Base-by-base conservation (phyloP, 345 rosid genomes). In the Acer yangbiense region DNA sequence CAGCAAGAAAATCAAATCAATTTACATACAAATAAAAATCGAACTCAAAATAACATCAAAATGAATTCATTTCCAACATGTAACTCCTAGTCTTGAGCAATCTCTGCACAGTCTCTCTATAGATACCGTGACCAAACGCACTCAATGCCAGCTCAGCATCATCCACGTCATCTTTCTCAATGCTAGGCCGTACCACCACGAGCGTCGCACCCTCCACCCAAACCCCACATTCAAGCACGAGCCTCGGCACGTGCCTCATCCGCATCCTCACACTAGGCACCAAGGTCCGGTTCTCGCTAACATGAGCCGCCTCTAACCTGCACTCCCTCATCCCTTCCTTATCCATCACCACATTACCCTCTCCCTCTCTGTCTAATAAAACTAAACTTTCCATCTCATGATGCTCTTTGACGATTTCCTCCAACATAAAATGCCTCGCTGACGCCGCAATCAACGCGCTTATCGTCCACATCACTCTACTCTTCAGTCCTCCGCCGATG, bases 391-490 rank as follows among this genome's bases (percentile, higher is more conserved):
- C 77, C 84, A 88, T 78, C 61, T 79, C 84, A 46, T 7, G 7
- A 27, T 84, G 85, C 65, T 70, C 80, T 75, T 39, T 72, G 17
- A 86, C 85, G n/a, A 86, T 79, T 39, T 88, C 86, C 71, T 74
- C 74, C 48, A 77, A 68, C 81, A 81, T 57, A 46, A 73, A 80
- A 68, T 84, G 88, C 73, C 88, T 85, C 29, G 85, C 81, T 12
- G 89, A 84, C 21, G 91, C 87, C 9, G 85, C 87, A 17, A 85
- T 81, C 83, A 89, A 52, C 65, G 86, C 85, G 75, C 85, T 86
- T 65, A 89, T 77, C 72, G 88, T 84, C 93, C 93, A 89, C 72
- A 81, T 79, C 75, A 89, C 87, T 68, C 88, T 72, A 78, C 76
- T 81, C 75, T 84, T 89, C 71, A 89, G 10, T 6, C 78, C 88